phyloP scores from a whole-genome alignment of 2,329 filamentous ascomycete species.

The Trichoderma simmonsii region DNA sequence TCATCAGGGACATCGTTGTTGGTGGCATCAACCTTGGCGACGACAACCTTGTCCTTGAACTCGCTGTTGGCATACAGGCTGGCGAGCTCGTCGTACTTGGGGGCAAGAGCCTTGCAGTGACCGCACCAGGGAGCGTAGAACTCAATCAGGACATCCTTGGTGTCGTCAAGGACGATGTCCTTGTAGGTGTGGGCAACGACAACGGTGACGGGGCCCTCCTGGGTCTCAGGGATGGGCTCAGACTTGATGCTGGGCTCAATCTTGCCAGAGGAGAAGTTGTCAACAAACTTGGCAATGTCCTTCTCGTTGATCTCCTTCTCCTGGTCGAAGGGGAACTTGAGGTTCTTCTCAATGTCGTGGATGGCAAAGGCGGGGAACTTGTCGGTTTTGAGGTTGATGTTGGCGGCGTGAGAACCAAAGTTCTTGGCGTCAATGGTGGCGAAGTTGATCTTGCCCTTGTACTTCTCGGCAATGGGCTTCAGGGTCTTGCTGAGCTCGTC shows the following conservation, averaged over 20 bases:
- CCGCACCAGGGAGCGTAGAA: conserved; percentile 99
- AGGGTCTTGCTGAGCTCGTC: conserved; percentile 71
- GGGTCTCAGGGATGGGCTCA: conserved; percentile 89
- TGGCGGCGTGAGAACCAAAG: conserved; percentile 91
- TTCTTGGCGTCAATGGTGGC: conserved; percentile 93
- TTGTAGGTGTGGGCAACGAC: conserved; percentile 95
- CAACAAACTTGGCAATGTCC: conserved; percentile 75
- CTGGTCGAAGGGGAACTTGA: conserved; percentile 94
- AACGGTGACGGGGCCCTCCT: conserved; percentile 83
- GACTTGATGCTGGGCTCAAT: conserved; percentile 97
- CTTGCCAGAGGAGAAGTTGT: conserved; percentile 82
- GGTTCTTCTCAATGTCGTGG: conserved; percentile 91
- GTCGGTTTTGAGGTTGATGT: conserved; percentile 94
- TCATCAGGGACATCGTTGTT: conserved; percentile 95
- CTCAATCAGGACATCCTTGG: conserved; percentile 96
- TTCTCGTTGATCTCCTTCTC: conserved; percentile 70
- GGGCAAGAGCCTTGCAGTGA: conserved; percentile 97
- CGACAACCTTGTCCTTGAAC: conserved; percentile 78
- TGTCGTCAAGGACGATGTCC: conserved; percentile 83
- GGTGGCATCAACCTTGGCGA: conserved; percentile 97
- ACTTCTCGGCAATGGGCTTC: conserved; percentile 83
- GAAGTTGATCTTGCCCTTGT: conserved; percentile 95
- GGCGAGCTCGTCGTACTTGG: conserved; percentile 92
- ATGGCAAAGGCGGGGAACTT: conserved; percentile 98
- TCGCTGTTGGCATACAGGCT: conserved; percentile 72